These are phyloP conservation scores for Aspergillus sp. DNA, from an alignment of 2,329 filamentous ascomycete genomes.

Conservation along the genomic window DNA sequence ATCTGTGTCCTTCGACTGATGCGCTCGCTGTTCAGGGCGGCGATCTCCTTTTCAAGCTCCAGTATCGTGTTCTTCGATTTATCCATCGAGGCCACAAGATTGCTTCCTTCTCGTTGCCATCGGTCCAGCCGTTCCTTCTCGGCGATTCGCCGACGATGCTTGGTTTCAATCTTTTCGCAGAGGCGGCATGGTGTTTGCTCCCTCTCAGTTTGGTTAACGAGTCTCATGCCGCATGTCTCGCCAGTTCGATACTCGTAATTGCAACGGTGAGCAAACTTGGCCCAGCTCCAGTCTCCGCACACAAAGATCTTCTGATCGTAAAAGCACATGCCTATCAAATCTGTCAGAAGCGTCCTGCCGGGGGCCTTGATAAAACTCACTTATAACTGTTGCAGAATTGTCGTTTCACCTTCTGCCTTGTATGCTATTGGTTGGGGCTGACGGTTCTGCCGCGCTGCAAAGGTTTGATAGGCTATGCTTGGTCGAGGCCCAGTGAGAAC, in stretches of 20 bases:
- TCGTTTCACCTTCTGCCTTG: slow-evolving; percentile 29
- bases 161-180: slow-evolving; percentile 86
- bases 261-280: slow-evolving; percentile 87
- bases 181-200: slow-evolving; percentile 68
- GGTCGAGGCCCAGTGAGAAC: slow-evolving; percentile 16
- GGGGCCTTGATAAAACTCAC: slow-evolving; percentile 27
- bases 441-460: slow-evolving; percentile 19
- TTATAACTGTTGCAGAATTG: slow-evolving; percentile 20
- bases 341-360: slow-evolving; percentile 22
- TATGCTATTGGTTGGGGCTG: slow-evolving; percentile 27
- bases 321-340: slow-evolving; percentile 72
- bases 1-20: slow-evolving; percentile 12
- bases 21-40: slow-evolving; percentile 56
- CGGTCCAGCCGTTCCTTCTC: slow-evolving; percentile 70
- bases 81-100: slow-evolving; percentile 56
- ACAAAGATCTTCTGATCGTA: slow-evolving; percentile 83
- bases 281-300: slow-evolving; percentile 94
- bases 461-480: slow-evolving; percentile 31
- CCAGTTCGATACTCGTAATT: slow-evolving; percentile 91
- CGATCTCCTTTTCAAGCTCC: slow-evolving; percentile 65
- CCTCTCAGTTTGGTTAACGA: slow-evolving; percentile 70
- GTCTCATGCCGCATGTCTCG: slow-evolving; percentile 91
- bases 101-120: slow-evolving; percentile 67
- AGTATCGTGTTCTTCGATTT: slow-evolving; percentile 70
- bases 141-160: slow-evolving; percentile 68